These are phyloP conservation scores for Monosporascus sp. DNA, from an alignment of 2,329 filamentous ascomycete genomes.

Conservation along the genomic window DNA sequence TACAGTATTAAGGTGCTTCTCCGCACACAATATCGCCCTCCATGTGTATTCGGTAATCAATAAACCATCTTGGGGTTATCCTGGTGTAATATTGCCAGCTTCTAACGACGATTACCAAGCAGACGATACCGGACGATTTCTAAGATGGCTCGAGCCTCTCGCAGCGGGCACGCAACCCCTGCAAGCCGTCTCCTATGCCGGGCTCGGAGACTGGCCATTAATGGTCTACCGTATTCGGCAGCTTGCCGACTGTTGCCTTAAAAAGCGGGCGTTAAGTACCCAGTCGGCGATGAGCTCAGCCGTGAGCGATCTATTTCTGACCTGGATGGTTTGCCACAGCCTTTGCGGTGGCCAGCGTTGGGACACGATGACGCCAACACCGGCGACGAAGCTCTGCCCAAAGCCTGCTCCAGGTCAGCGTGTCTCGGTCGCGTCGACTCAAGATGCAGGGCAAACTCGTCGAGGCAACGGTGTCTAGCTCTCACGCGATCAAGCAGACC, in stretches of 20 bases:
- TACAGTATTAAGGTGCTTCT: constrained; percentile 42
- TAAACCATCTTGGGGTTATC: constrained; percentile 41
- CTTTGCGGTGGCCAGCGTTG: constrained; percentile 44
- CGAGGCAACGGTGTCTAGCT: constrained; percentile 2
- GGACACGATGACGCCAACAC: constrained; percentile 30
- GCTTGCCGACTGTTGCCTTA: constrained; percentile 51
- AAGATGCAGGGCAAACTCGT: constrained; percentile 41
- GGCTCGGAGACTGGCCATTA: constrained; percentile 50
- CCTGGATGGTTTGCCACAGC: constrained; percentile 63
- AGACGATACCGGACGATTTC: constrained; percentile 51
- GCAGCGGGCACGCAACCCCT: constrained; percentile 29
- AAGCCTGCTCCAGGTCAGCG: background rate
- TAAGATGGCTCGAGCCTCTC: constrained; percentile 45
- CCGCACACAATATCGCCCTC: constrained; percentile 33
- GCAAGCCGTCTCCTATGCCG: constrained; percentile 43
- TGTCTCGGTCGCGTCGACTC: constrained; percentile 40
- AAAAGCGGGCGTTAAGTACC: constrained; percentile 39
- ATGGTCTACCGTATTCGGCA: constrained; percentile 66
- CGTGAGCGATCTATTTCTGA: constrained; percentile 61
- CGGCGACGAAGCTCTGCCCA: background rate
- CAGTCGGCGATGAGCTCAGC: constrained; percentile 54
- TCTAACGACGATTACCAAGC: constrained; percentile 43
- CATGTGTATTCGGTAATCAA: constrained; percentile 45
- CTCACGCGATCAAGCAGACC: constrained; percentile 37
- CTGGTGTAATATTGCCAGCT: constrained; percentile 48